Evolutionary conservation across 805 yeast genomes (phyloP), one percentile per base, ranked within the genome.

Genomic region (Metschnikowia chrysomelidarum): DNA sequence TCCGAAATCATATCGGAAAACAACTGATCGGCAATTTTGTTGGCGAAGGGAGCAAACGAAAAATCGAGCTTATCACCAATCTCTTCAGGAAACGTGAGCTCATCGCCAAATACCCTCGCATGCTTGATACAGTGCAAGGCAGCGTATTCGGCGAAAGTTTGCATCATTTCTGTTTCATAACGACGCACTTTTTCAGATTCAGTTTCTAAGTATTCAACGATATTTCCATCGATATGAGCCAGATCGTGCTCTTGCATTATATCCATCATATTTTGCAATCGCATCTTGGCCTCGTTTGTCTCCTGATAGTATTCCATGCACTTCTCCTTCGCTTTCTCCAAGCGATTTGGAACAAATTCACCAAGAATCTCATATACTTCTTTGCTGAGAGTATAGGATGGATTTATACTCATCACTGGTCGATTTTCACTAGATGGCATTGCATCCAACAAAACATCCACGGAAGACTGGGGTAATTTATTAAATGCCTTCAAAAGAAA

Each of bases 1-100:
- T 32, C 30, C 4, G 35, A 14, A 13, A 32, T 30, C 24, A 32
- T 32, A 8, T 18, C 8, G 4, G 30, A 25, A 14, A 32, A 24
- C 5, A 19, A 2, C 3, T 9, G 4, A 9, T 12, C 10, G 2
- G 30, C 35, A 10, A 25, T 20, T 8, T 24, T 19, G 19, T 5
- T 24, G 14, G 15, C 19, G 4, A 22, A 7, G 7, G 13, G 19
- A 5, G 29, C 5, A 7, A 18, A 10, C 22, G 20, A 25, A 19
- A 18, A 11, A 5, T 7, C 20, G 10, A 19, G 19, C 6, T 25
- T 4, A 16, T 16, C 15, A 11, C 25, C 30, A 15, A 7, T 17
- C 15, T 24, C 12, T 1, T 13, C 19, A 6, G 35, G 35, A 9
- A 32, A 10, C 12, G 6, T 10, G 3, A 25, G 19, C 10, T 14